Evolutionary conservation across 2,329 filamentous ascomycete species (phyloP), one percentile per base, ranked within the genome.

Genomic region (Hymenoscyphus fructigenus): DNA sequence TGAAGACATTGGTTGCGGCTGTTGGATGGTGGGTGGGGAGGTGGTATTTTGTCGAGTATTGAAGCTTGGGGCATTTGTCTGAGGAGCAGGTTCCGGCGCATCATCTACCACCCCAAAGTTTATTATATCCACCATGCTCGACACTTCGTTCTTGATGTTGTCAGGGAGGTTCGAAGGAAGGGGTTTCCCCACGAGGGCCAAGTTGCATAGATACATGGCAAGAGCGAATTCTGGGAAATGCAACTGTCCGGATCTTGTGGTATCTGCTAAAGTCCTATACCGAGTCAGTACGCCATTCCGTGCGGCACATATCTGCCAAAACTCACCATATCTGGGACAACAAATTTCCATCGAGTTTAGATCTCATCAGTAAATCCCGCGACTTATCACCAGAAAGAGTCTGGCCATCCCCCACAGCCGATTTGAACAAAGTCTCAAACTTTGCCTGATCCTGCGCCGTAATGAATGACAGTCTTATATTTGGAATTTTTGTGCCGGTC

Each of bases 61-160:
- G 74, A 94, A 92, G 71, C 87, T 89, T 0, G 91, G 89, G 17
- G 86, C 86, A 76, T 91, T 93, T 66, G 82, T 86, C 62, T 82
- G 82, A 20, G 78, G 72, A 32, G 81, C 79, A n/a, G 84, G 78
- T 23, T 84, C 79, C 50, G 78, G 77, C 47, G 80, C 81, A 32
- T 94, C 90, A 69, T 99, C 95, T 0, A 87, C 88, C 28, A 97
- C 86, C 71, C 90, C 92, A 76, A 99, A 99, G 66, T 93, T 97
- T 75, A 99, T 99, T 64, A 99, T 99, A 75, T 99, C 95, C 50
- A 99, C 95, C 93, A 99, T 98, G 79, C 95, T 97, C 3, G 94
- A 98, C 20, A 99, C 95, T 78, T 99, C 95, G 73, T 99, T 99
- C 80, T 88, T 91, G 69, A 99, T 89, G 65, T 87, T 90, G 36